phyloP scores from a whole-genome alignment of 805 yeast species.

The Teunomyces barrocoloradensis region DNA sequence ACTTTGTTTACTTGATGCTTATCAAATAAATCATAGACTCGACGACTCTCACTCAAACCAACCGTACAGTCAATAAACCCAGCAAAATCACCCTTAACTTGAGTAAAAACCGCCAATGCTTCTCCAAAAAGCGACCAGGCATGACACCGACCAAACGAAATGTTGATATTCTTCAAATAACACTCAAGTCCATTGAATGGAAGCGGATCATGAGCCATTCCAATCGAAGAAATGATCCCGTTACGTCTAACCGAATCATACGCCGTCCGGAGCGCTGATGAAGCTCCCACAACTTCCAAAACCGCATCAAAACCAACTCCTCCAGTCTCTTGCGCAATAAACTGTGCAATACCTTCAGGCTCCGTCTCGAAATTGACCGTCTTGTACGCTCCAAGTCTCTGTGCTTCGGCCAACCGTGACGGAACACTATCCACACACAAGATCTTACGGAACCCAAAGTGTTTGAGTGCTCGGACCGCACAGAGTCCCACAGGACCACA shows the following conservation, averaged over 20 bases:
- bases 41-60: constrained; percentile 42
- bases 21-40: constrained; percentile 53
- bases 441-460: constrained; percentile 42
- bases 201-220: constrained; percentile 57
- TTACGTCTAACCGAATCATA: constrained; percentile 55
- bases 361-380: constrained; percentile 44
- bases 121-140: constrained; percentile 55
- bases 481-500: constrained; percentile 63
- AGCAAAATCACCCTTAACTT: constrained; percentile 43
- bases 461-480: constrained; percentile 44
- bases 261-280: constrained; percentile 48
- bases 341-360: constrained; percentile 19
- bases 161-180: constrained; percentile 52
- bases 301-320: constrained; percentile 59
- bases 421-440: constrained; percentile 52
- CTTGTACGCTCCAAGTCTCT: constrained; percentile 48
- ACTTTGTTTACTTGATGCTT: constrained; percentile 54
- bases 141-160: constrained; percentile 65
- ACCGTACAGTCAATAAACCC: constrained; percentile 51
- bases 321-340: constrained; percentile 35
- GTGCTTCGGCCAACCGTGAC: constrained; percentile 44
- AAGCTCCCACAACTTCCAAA: constrained; percentile 58
- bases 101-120: constrained; percentile 47
- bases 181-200: constrained; percentile 60
- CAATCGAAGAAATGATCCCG: constrained; percentile 57